phyloP scores from a whole-genome alignment of 805 yeast species.

The Candida nemodendra region DNA sequence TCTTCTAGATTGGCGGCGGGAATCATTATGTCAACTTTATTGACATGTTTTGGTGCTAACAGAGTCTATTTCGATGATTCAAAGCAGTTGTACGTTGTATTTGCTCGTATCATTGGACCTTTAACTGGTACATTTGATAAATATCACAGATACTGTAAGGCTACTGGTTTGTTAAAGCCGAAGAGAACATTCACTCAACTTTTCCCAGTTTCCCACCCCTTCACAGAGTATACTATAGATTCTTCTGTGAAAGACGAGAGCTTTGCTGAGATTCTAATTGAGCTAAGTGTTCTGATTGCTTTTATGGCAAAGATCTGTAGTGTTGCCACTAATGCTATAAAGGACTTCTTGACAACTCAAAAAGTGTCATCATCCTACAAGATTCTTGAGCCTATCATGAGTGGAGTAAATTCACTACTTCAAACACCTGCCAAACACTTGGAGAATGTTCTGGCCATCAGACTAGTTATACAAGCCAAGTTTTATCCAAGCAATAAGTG shows the following conservation, averaged over 20 bases:
- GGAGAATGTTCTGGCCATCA: conserved; percentile 34
- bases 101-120: conserved; percentile 54
- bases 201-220: conserved; percentile 70
- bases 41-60: conserved; percentile 23
- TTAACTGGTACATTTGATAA: conserved; percentile 50
- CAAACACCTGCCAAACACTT: conserved; percentile 6
- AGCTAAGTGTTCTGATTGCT: conserved; percentile 60
- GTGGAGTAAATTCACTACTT: conserved; percentile 8
- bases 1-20: conserved; percentile 64
- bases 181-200: conserved; percentile 65
- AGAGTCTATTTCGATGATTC: conserved; percentile 28
- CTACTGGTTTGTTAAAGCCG: conserved; percentile 43
- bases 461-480: conserved; percentile 49
- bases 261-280: conserved; percentile 70
- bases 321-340: conserved; percentile 7
- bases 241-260: conserved; percentile 68
- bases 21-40: conserved; percentile 50
- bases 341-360: conserved; percentile 2
- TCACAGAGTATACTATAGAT: conserved; percentile 63
- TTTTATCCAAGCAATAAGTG: conserved; percentile 70
- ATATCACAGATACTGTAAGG: conserved; percentile 49
- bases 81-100: conserved; percentile 41
- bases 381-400: conserved; percentile 12
- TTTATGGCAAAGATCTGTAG: conserved; percentile 43
- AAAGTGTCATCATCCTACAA: conserved; percentile 9